phyloP scores from a whole-genome alignment of 2,329 filamentous ascomycete species.

The Hymenoscyphus fraxineus region DNA sequence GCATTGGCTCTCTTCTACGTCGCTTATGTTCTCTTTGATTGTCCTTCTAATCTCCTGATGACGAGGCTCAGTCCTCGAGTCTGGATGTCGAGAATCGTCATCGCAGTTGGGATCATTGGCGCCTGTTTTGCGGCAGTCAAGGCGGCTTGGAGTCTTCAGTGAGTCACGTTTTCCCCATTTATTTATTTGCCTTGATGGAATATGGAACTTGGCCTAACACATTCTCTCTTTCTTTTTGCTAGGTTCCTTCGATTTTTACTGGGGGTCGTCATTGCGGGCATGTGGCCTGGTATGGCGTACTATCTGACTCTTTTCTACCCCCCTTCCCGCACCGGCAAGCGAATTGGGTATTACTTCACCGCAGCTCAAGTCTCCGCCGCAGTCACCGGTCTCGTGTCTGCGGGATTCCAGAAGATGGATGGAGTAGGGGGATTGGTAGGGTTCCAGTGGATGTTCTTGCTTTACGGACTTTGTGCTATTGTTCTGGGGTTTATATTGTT shows the following conservation, averaged over 20 bases:
- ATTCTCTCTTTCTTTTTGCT: conserved; percentile 4
- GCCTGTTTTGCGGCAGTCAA: conserved; percentile 78
- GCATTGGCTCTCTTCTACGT: conserved; percentile 88
- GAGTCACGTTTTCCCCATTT: conserved; percentile 14
- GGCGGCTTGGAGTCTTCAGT: conserved; percentile 71
- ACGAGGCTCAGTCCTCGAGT: conserved; percentile 76
- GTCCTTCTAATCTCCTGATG: conserved; percentile 87
- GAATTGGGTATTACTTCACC: conserved; percentile 87
- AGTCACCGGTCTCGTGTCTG: conserved; percentile 83
- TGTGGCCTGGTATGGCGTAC: conserved; percentile 95
- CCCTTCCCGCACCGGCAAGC: conserved; percentile 77
- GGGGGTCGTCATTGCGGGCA: conserved; percentile 82
- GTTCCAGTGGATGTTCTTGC: conserved; percentile 88
- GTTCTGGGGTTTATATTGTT: conserved; percentile 69
- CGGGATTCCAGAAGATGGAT: conserved; percentile 90
- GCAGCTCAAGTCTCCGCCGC: conserved; percentile 85
- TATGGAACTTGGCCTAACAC: not conserved
- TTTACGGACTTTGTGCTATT: conserved; percentile 75
- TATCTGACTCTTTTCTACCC: conserved; percentile 92
- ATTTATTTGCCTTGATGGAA: not conserved
- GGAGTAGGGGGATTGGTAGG: conserved; percentile 71
- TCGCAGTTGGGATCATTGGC: conserved; percentile 81
- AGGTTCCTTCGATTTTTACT: conserved; percentile 78
- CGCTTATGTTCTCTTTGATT: conserved; percentile 84
- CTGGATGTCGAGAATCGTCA: conserved; percentile 90